Percentiles rank a stretch among this genome's conserved stretches.
phyloP scores from a whole-genome alignment of 2,329 filamentous ascomycete species.

The Rasamsonia emersonii region DNA sequence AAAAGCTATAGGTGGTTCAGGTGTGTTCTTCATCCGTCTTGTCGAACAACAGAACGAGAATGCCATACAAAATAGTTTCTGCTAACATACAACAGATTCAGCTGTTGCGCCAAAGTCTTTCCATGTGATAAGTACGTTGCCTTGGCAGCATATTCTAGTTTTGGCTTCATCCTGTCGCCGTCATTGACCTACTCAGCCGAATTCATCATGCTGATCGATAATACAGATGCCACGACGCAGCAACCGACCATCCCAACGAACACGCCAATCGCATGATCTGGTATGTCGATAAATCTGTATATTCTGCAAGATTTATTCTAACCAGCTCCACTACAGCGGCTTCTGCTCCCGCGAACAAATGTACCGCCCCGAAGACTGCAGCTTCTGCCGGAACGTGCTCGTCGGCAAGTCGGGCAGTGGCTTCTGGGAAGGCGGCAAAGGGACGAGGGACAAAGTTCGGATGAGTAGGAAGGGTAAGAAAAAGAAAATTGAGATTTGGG shows the following conservation, averaged over 20 bases:
- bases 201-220: constrained; percentile 1
- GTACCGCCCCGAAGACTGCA: constrained; percentile 67
- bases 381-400: constrained; percentile 61
- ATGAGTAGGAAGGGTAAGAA: constrained; percentile 61
- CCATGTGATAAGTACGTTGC: constrained; percentile 45
- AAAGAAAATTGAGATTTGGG: not conserved
- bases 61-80: too few relatives aligned
- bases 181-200: not conserved
- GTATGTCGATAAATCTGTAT: constrained; percentile 21
- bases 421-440: constrained; percentile 83
- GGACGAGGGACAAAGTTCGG: constrained; percentile 59
- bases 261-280: constrained; percentile 81
- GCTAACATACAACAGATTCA: constrained; percentile 37
- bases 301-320: constrained; percentile 1
- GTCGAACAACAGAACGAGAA: too few relatives aligned
- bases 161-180: not conserved
- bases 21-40: constrained; percentile 18
- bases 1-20: constrained; percentile 51
- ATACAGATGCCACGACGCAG: constrained; percentile 61
- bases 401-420: constrained; percentile 59
- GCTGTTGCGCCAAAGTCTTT: constrained; percentile 49
- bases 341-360: constrained; percentile 74
- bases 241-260: constrained; percentile 64
- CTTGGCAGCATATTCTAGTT: too few relatives aligned
- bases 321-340: constrained; percentile 35